phyloP scores from a whole-genome alignment of 2,329 filamentous ascomycete species.

The Colletotrichum sp. region DNA sequence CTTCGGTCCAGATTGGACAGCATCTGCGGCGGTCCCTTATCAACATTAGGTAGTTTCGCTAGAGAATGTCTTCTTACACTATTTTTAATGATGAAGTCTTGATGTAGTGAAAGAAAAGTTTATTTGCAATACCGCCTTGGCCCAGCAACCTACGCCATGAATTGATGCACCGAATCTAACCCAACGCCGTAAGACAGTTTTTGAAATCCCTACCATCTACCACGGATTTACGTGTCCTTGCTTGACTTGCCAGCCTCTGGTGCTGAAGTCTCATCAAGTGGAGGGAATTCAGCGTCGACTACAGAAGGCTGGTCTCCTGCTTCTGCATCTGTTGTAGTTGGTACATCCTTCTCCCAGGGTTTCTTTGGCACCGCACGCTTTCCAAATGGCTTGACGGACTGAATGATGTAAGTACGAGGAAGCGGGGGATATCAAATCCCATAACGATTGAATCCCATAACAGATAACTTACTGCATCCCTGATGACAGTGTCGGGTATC shows the following conservation, averaged over 20 bases:
- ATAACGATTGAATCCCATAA: background rate
- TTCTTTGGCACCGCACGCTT: constrained; percentile 55
- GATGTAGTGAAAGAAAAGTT: background rate
- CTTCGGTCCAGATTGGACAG: constrained; percentile 16
- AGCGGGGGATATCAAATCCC: background rate
- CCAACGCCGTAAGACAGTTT: background rate
- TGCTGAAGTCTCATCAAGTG: constrained; percentile 25
- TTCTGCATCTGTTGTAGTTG: background rate
- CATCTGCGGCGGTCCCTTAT: constrained; percentile 19
- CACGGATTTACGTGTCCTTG: background rate
- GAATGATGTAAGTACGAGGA: background rate
- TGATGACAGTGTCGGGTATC: constrained; percentile 80
- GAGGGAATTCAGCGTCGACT: constrained; percentile 39
- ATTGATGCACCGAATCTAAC: background rate
- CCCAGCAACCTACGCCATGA: background rate
- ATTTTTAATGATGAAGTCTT: background rate
- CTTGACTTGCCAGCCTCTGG: background rate
- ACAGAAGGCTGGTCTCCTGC: constrained; percentile 22
- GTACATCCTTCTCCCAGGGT: constrained; percentile 78
- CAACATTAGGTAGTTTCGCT: constrained; percentile 18
- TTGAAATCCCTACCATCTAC: background rate
- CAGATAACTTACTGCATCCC: constrained; percentile 64
- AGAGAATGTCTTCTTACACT: background rate
- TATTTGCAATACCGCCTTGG: background rate
- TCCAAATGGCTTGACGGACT: constrained; percentile 55